Conservation (phyloP, 768 basidiomycete genomes). For the Russula earlei region DNA sequence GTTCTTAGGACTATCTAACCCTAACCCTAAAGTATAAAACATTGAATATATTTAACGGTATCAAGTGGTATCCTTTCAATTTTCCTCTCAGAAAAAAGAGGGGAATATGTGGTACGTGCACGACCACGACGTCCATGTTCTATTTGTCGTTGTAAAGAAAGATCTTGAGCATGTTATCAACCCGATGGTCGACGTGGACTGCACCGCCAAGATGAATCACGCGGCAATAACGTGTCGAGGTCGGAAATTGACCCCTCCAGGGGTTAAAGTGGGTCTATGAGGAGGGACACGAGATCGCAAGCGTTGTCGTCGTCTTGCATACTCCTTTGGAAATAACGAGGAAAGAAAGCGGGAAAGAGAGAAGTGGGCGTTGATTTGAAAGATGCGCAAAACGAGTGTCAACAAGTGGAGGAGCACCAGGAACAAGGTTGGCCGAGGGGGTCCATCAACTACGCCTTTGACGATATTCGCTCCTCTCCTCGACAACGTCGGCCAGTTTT, state of each 20-base stretch:
- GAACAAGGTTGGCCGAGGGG: background rate
- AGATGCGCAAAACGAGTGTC: conserved; percentile 14
- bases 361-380: background rate
- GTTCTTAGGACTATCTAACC: conserved; percentile 4
- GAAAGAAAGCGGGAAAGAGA: background rate
- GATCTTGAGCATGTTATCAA: no score
- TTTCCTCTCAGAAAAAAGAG: no score
- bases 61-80: no score
- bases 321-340: background rate
- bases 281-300: background rate
- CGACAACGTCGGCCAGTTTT: conserved; percentile 18
- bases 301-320: background rate
- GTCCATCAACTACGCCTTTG: conserved; percentile 8
- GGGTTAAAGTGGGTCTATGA: background rate
- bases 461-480: conserved; percentile 10
- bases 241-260: background rate
- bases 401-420: conserved; percentile 4
- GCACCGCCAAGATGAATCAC: conserved; percentile 3
- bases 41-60: background rate
- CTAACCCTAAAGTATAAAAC: background rate
- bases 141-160: background rate
- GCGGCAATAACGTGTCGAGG: background rate
- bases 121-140: background rate
- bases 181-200: no score
- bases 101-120: background rate